Evolutionary conservation across 306 rosid genomes (phyloP).

Genomic region (Quercus bicolor): DNA sequence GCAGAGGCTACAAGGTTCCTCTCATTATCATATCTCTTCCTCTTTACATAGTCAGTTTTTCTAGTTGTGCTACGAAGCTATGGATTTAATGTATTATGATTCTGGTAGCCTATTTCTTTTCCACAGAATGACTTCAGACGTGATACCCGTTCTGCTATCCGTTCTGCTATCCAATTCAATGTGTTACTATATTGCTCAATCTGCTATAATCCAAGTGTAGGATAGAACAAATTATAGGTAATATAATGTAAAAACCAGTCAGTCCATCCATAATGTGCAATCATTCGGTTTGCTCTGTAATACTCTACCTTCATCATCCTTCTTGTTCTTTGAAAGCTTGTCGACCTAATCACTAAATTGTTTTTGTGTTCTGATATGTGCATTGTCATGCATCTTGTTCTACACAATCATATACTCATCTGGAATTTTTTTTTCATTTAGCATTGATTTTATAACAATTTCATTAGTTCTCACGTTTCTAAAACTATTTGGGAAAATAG

Average conservation of each 20-base stretch:
- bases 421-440: too few relatives aligned
- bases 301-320: too few relatives aligned
- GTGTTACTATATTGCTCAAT: background rate
- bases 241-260: background rate
- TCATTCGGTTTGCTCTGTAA: too few relatives aligned
- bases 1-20: conserved; percentile 88
- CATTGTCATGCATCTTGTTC: background rate
- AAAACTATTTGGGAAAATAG: too few relatives aligned
- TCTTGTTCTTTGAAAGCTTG: background rate
- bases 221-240: background rate
- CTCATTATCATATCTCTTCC: conserved; percentile 10
- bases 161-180: background rate
- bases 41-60: background rate
- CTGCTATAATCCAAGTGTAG: background rate
- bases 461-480: too few relatives aligned
- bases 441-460: too few relatives aligned
- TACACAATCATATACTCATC: background rate
- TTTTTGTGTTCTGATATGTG: background rate
- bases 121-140: background rate
- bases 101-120: background rate
- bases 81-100: background rate
- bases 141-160: background rate
- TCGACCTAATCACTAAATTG: background rate
- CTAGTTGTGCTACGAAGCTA: background rate
- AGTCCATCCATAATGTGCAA: too few relatives aligned